Percentiles rank a stretch among this genome's conserved stretches.
Conservation (phyloP, 345 rosid species). For the Eucalyptus coolabah region DNA sequence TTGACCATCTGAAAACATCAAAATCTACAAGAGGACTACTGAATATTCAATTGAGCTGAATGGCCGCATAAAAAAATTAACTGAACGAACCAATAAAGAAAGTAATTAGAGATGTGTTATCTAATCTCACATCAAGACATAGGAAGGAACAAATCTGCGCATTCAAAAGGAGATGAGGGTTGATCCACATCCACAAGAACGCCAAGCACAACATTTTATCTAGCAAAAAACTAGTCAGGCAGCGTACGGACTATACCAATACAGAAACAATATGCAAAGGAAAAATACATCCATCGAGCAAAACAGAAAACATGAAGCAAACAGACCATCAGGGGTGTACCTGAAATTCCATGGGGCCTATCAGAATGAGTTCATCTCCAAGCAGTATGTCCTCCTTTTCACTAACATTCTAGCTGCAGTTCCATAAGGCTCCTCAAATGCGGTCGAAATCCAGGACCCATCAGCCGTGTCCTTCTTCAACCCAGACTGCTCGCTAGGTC, state of each 20-base stretch:
- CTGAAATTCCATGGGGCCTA: not conserved
- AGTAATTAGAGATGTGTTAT: not conserved
- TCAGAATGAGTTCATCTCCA: conserved; percentile 99
- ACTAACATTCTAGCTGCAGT: conserved; percentile 85
- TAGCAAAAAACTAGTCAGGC: not conserved
- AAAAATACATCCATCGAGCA: not conserved
- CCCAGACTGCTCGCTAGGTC: conserved; percentile 63
- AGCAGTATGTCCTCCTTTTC: conserved; percentile 84
- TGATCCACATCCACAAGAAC: not conserved
- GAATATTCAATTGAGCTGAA: not conserved
- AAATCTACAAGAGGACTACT: not conserved
- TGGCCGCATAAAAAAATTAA: not conserved
- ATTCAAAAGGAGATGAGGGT: not conserved
- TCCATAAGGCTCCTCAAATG: conserved; percentile 81
- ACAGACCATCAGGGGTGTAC: not conserved
- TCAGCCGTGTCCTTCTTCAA: conserved; percentile 58
- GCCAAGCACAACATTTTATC: not conserved
- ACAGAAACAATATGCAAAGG: not conserved
- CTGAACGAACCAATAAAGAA: not conserved
- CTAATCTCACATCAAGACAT: not conserved
- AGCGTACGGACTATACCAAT: not conserved
- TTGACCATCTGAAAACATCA: not conserved
- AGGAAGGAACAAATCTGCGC: not conserved
- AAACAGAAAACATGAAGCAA: too few species aligned
- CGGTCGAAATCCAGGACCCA: conserved; percentile 66